phyloP scores from a whole-genome alignment of 2,329 filamentous ascomycete genomes.

The Lachnellula subtilissima region DNA sequence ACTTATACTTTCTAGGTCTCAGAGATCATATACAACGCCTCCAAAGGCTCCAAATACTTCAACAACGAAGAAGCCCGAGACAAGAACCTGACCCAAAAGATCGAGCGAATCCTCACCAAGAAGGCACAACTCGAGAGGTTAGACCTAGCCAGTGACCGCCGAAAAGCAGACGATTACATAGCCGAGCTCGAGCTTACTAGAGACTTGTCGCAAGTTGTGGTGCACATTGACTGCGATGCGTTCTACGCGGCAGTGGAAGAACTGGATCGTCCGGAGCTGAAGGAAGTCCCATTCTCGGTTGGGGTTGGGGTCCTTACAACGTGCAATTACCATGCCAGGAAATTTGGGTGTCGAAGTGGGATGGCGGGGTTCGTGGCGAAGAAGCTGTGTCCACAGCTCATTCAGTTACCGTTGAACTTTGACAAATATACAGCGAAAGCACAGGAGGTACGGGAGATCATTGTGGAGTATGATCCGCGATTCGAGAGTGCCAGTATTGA shows the following conservation, averaged over 20 bases:
- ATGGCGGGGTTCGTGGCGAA: slow-evolving; percentile 96
- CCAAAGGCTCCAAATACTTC: slow-evolving; percentile 95
- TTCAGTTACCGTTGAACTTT: slow-evolving; percentile 80
- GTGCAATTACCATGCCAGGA: slow-evolving; percentile 83
- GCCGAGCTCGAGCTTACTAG: slow-evolving; percentile 71
- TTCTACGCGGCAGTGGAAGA: slow-evolving; percentile 96
- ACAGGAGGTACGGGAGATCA: slow-evolving; percentile 74
- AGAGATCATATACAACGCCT: slow-evolving; percentile 94
- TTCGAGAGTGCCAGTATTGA: slow-evolving; percentile 95
- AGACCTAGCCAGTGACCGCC: slow-evolving; percentile 68
- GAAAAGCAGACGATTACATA: slow-evolving; percentile 76
- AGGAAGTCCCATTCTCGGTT: slow-evolving; percentile 84
- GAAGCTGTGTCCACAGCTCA: slow-evolving; percentile 83
- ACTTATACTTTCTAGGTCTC: slow-evolving; percentile 57
- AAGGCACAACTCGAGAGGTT: slow-evolving; percentile 71
- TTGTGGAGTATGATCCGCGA: slow-evolving; percentile 81
- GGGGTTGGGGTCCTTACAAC: slow-evolving; percentile 63
- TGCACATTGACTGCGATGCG: slow-evolving; percentile 95
- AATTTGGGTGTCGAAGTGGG: slow-evolving; percentile 85
- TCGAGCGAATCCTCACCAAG: slow-evolving; percentile 69
- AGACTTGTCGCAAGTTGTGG: slow-evolving; percentile 77
- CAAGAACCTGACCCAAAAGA: slow-evolving; percentile 77
- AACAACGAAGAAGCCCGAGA: slow-evolving; percentile 83
- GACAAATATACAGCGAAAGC: slow-evolving; percentile 89
- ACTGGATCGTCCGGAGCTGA: slow-evolving; percentile 76